These are phyloP conservation scores for Lachancea sp. DNA, from an alignment of 805 yeast genomes.

Conservation along the genomic window DNA sequence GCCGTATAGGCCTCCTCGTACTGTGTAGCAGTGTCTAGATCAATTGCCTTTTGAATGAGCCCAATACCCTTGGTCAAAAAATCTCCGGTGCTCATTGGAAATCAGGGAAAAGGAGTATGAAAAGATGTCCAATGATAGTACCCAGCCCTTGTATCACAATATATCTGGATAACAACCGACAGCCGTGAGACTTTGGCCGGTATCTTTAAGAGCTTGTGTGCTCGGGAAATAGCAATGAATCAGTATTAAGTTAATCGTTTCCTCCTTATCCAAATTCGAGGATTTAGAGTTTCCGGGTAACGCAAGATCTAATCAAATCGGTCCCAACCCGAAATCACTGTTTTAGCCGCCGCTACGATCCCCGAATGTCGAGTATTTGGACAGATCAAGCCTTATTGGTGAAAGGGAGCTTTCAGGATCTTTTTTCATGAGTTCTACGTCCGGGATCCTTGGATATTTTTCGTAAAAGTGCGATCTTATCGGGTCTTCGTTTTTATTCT, in stretches of 20 bases:
- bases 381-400: conserved; percentile 29
- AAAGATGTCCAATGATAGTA: too few species aligned
- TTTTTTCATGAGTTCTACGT: conserved; percentile 24
- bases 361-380: conserved; percentile 16
- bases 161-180: too few species aligned
- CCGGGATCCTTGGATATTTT: conserved; percentile 31
- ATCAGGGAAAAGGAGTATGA: too few species aligned
- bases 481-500: too few species aligned
- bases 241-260: neutral
- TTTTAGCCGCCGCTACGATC: neutral
- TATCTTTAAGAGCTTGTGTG: neutral
- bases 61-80: conserved; percentile 93
- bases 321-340: neutral
- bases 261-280: conserved; percentile 1
- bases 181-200: too few species aligned
- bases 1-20: conserved; percentile 92
- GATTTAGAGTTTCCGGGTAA: neutral
- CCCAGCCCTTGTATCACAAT: too few species aligned
- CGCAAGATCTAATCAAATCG: neutral
- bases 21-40: conserved; percentile 81
- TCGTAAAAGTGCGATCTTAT: conserved; percentile 17
- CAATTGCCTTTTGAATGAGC: conserved; percentile 88
- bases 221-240: neutral
- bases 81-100: conserved; percentile 49
- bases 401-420: conserved; percentile 22